A percentile compares a stretch with the other conserved stretches of the same genome.
Evolutionary conservation across 176 grass and related monocot genomes (phyloP).

Genomic region (Lolium multiflorum): DNA sequence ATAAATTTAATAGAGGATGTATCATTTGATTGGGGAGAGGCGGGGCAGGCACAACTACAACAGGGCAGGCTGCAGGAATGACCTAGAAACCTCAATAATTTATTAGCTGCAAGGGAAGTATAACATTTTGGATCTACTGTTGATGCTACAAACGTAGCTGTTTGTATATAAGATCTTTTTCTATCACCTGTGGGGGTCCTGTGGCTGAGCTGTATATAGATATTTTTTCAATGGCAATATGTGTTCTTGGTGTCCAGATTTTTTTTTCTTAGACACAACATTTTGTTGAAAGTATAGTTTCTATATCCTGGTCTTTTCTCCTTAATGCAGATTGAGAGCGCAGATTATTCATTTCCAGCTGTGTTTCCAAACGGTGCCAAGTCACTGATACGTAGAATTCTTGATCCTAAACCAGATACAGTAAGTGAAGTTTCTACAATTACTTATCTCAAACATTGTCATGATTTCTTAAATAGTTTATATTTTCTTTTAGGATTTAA

Average conservation of each 20-base stretch:
- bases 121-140: not conserved
- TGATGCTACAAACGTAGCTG: not conserved
- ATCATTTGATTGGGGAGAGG: not conserved
- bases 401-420: constrained; percentile 89
- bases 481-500: not conserved
- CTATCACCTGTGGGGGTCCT: not conserved
- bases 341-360: constrained; percentile 83
- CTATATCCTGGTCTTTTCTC: constrained; percentile 17
- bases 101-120: constrained; percentile 30
- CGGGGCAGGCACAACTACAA: constrained; percentile 6
- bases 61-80: constrained; percentile 9
- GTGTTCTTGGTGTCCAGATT: constrained; percentile 1
- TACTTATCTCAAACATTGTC: constrained; percentile 35
- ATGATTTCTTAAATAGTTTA: constrained; percentile 13
- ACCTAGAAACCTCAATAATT: constrained; percentile 3
- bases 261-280: not conserved
- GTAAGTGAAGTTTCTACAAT: constrained; percentile 62
- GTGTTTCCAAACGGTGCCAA: constrained; percentile 83
- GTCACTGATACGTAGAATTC: constrained; percentile 84
- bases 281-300: constrained; percentile 19
- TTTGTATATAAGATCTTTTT: constrained; percentile 14
- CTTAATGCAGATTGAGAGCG: constrained; percentile 74
- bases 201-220: not conserved
- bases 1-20: not conserved
- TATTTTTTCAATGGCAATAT: constrained; percentile 13